These are phyloP conservation scores for Strobilomyces dryophilus DNA, from an alignment of 768 basidiomycete genomes.

Conservation along the genomic window DNA sequence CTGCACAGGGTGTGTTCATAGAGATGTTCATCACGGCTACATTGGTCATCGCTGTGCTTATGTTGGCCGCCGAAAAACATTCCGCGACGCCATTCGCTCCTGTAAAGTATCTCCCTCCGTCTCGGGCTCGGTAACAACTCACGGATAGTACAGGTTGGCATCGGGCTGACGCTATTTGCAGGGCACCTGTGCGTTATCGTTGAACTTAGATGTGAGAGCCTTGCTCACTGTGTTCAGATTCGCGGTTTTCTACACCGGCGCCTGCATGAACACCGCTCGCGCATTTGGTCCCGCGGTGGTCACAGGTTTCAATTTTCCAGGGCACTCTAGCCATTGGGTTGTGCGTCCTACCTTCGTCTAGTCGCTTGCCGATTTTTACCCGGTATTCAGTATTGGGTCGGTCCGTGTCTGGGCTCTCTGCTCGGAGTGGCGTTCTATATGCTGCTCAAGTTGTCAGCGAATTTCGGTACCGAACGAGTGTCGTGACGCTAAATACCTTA, in stretches of 20 bases:
- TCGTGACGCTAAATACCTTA: neutral
- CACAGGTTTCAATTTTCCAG: constrained; percentile 43
- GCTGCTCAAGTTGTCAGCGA: constrained; percentile 48
- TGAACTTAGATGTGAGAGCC: neutral
- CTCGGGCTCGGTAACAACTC: neutral
- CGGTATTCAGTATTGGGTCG: constrained; percentile 59
- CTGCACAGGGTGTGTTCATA: constrained; percentile 61
- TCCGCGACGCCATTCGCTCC: constrained; percentile 63
- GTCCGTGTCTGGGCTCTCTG: constrained; percentile 63
- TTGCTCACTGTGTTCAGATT: constrained; percentile 35
- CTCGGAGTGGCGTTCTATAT: constrained; percentile 56
- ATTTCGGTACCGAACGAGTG: neutral
- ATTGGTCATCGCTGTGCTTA: constrained; percentile 60
- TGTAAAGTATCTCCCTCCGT: constrained; percentile 27
- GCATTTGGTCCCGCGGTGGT: constrained; percentile 68
- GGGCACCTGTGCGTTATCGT: constrained; percentile 48
- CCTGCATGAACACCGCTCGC: constrained; percentile 65
- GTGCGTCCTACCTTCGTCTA: constrained; percentile 33
- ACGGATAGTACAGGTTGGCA: constrained; percentile 43
- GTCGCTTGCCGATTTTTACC: constrained; percentile 3
- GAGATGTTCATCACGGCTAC: constrained; percentile 66
- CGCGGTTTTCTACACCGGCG: constrained; percentile 60
- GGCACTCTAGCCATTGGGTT: constrained; percentile 52
- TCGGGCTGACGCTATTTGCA: constrained; percentile 63
- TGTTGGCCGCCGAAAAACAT: constrained; percentile 72